These are phyloP conservation scores for Lipomyces kockii DNA, from an alignment of 805 yeast genomes.

Conservation along the genomic window DNA sequence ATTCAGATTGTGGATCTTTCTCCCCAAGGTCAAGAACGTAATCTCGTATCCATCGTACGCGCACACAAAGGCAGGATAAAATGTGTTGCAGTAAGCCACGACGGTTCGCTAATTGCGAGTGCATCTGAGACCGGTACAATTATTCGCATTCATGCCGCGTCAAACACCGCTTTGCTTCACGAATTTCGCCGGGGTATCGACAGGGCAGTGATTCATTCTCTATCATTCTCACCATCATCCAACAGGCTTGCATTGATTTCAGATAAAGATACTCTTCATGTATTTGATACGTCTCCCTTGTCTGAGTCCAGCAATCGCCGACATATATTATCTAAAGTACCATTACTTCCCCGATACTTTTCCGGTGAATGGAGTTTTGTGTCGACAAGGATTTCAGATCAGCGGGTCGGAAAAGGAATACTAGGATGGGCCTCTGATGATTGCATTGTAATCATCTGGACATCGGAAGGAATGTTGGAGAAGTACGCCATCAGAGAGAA, in stretches of 20 bases:
- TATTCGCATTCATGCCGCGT: slow-evolving; percentile 71
- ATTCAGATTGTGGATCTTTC: slow-evolving; percentile 78
- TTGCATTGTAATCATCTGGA: slow-evolving; percentile 76
- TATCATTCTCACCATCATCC: slow-evolving; percentile 82
- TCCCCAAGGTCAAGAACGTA: slow-evolving; percentile 65
- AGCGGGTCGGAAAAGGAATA: slow-evolving; percentile 49
- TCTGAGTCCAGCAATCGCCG: slow-evolving; percentile 50
- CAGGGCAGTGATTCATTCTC: slow-evolving; percentile 76
- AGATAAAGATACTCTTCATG: slow-evolving; percentile 87
- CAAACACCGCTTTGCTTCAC: slow-evolving; percentile 68
- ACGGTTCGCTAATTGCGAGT: slow-evolving; percentile 74
- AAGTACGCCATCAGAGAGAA: slow-evolving; percentile 73
- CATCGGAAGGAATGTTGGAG: slow-evolving; percentile 77
- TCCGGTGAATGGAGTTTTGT: slow-evolving; percentile 88
- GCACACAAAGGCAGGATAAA: slow-evolving; percentile 75
- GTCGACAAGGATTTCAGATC: slow-evolving; percentile 59
- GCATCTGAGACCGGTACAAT: slow-evolving; percentile 85
- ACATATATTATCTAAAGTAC: slow-evolving; percentile 67
- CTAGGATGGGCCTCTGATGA: slow-evolving; percentile 81
- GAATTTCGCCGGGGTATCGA: slow-evolving; percentile 93
- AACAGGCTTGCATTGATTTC: slow-evolving; percentile 79
- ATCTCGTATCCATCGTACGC: slow-evolving; percentile 67
- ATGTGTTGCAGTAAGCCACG: slow-evolving; percentile 63
- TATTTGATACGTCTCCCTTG: slow-evolving; percentile 61
- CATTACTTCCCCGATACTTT: slow-evolving; percentile 74